phyloP scores from a whole-genome alignment of 352 stramenopile species.

The Phytopythium delawarense region DNA sequence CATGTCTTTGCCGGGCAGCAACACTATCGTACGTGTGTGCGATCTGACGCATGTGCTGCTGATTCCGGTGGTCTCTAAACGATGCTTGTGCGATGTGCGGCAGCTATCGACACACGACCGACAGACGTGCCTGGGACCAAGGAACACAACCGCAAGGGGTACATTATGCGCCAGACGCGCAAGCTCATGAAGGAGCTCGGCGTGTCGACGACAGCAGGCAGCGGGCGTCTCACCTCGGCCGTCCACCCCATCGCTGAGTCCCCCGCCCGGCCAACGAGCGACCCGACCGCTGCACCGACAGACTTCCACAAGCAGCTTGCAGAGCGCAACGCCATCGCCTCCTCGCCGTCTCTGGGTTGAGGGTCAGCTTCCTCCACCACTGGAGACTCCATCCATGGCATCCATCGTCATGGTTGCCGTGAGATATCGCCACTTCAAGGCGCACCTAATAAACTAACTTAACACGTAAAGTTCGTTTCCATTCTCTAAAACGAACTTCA shows the following conservation, averaged over 20 bases:
- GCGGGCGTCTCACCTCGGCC: conserved; percentile 20
- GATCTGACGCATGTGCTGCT: background rate
- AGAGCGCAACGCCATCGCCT: background rate
- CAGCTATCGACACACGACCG: background rate
- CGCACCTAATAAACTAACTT: background rate
- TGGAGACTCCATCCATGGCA: background rate
- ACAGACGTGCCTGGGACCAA: conserved; percentile 22
- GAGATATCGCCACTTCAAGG: background rate
- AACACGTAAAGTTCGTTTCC: background rate
- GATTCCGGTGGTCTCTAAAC: background rate
- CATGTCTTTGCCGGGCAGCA: background rate
- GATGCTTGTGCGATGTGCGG: conserved; percentile 7
- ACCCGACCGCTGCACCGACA: background rate
- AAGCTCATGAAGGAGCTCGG: conserved; percentile 33
- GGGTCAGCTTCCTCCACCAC: background rate
- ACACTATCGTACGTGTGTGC: background rate
- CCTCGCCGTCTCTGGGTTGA: background rate
- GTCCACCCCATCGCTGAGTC: background rate
- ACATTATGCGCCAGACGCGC: conserved; percentile 53
- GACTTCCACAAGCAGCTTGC: background rate
- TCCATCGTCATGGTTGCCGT: background rate
- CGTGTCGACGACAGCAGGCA: conserved; percentile 1
- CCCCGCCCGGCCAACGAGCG: conserved; percentile 28
- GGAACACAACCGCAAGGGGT: conserved; percentile 75
- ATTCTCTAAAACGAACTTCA: background rate